These are phyloP conservation scores for Adansonia gregorii DNA, from an alignment of 441 rosid genomes.

Conservation along the genomic window DNA sequence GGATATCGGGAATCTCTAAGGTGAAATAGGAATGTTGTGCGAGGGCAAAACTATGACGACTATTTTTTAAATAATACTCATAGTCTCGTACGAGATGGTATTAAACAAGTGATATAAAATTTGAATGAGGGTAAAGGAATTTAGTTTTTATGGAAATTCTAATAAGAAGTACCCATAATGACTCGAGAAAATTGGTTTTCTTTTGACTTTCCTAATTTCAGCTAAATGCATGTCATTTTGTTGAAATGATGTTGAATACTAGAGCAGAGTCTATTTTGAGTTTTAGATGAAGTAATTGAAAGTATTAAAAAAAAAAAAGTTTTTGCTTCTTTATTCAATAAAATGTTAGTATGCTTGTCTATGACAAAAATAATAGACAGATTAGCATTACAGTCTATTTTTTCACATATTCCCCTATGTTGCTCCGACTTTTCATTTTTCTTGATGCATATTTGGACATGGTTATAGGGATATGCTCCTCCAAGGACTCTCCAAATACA, in stretches of 20 bases:
- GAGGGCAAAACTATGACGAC: background rate
- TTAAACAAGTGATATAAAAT: background rate
- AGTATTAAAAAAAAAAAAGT: background rate
- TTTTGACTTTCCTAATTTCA: background rate
- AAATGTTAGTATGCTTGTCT: background rate
- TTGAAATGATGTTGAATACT: background rate
- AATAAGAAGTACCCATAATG: background rate
- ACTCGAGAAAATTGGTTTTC: background rate
- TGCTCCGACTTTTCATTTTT: too few species aligned
- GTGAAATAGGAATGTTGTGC: background rate
- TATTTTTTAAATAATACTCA: background rate
- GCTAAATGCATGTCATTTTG: slow-evolving; percentile 5
- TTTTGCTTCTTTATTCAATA: background rate
- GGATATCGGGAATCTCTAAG: background rate
- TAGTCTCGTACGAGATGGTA: background rate
- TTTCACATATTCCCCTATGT: background rate
- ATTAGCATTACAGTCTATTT: background rate
- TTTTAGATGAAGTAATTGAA: slow-evolving; percentile 3
- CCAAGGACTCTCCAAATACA: too few species aligned
- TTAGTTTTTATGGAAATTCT: background rate
- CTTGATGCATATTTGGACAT: too few species aligned
- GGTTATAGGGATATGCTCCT: too few species aligned
- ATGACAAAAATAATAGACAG: background rate
- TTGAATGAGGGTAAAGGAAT: background rate
- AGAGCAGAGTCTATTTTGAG: background rate